Conservation (phyloP, 2,329 filamentous ascomycete genomes). For the Rutstroemia sp. region DNA sequence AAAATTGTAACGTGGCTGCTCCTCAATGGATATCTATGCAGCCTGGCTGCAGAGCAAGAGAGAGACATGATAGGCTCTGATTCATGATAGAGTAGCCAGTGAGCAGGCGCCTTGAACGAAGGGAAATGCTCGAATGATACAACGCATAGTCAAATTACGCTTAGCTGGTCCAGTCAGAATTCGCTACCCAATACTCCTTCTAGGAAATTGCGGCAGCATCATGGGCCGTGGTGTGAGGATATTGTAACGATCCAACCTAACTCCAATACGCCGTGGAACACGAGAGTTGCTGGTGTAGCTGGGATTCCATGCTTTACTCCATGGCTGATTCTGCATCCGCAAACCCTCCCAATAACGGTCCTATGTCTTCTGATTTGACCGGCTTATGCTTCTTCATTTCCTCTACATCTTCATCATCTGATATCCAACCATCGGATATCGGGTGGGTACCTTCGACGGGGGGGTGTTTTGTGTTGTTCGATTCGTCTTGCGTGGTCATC, state of each 20-base stretch:
- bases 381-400: conserved; percentile 22
- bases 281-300: conserved; percentile 15
- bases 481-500: conserved; percentile 42
- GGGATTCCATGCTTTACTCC: conserved; percentile 23
- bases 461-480: conserved; percentile 29
- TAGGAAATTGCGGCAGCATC: conserved; percentile 18
- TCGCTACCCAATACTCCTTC: conserved; percentile 23
- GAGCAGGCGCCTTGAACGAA: conserved; percentile 27
- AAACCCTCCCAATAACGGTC: conserved; percentile 29
- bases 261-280: conserved; percentile 27
- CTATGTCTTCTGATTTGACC: conserved; percentile 29
- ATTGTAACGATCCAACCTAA: conserved; percentile 23
- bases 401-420: conserved; percentile 28
- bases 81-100: conserved; percentile 25
- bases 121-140: conserved; percentile 30
- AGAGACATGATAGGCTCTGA: conserved; percentile 28
- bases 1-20: conserved; percentile 29
- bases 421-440: conserved; percentile 38
- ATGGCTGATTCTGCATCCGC: conserved; percentile 27
- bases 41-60: conserved; percentile 27
- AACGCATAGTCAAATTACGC: conserved; percentile 30
- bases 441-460: conserved; percentile 20
- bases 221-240: conserved; percentile 21
- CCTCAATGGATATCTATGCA: conserved; percentile 27
- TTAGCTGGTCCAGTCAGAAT: conserved; percentile 29